Evolutionary conservation across 176 grass and related monocot species (phyloP), one percentile per base, ranked within the genome.

Genomic region (Avena eriantha): DNA sequence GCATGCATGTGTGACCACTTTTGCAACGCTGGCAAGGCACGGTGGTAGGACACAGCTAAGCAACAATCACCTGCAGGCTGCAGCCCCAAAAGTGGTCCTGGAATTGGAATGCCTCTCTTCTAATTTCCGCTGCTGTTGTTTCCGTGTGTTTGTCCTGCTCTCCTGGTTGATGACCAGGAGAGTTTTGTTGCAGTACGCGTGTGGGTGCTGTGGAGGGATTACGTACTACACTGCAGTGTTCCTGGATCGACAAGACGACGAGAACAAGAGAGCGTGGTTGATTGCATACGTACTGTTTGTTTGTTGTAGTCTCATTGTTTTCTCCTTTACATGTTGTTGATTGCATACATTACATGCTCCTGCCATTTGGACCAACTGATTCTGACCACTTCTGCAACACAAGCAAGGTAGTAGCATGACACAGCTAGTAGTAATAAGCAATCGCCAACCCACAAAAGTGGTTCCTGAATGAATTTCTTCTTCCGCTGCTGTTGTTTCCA

Each of bases 1-100:
- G 53, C 51, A 76, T 35, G 63, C 60, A 85, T 47, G 24, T 26
- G 14, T 80, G 35, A 46, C 18, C 80, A 24, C 64, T 86, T 69
- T 68, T 50, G 58, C 46, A 50, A 76, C 14, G 22, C 16, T 46
- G 19, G 39, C 80, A 36, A 13, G 16, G 31, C 80, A 36, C 13
- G 16, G 31, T 19, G 11, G 2, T 15, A 76, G 39, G 10, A 3
- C 56, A 81, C 26, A 29, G 47, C 58, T 81, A 84, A 60, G 82
- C 12, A 56, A 21, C 12, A 56, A 21, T 51, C 10, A 34, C 11
- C 36, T 41, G 36, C 36, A 6, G 36, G 36, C 36, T 39, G 36
- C 47, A 53, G 29, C 36, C 35, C 10, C 2, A 31, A 75, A 49
- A 75, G 41, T 49, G 54, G 5, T 15, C 10, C 9, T 46, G 45